Conservation (phyloP, 1,139 yeast species). For the Pichia sp. region DNA sequence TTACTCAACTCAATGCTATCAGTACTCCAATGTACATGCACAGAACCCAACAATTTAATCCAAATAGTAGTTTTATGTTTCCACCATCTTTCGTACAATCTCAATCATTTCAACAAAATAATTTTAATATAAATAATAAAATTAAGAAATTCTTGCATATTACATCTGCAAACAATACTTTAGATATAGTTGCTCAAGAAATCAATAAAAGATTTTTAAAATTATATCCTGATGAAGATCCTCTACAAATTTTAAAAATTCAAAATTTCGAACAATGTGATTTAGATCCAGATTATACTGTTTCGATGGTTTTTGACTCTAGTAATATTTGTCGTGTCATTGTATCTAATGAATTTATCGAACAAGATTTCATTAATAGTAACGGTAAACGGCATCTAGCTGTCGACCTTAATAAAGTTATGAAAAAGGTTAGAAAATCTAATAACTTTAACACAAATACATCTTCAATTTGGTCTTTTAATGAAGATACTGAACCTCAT, state of each 20-base stretch:
- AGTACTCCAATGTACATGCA: slow-evolving; percentile 13
- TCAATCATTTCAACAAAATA: slow-evolving; percentile 6
- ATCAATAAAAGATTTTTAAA: slow-evolving; percentile 46
- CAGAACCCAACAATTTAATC: slow-evolving; percentile 6
- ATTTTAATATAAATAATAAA: slow-evolving; percentile 6
- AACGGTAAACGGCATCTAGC: slow-evolving; percentile 23
- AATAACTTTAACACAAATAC: neutral
- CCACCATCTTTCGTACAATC: no score
- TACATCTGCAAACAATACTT: slow-evolving; percentile 40
- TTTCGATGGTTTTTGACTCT: slow-evolving; percentile 54
- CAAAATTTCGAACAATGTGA: slow-evolving; percentile 67
- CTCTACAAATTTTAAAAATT: slow-evolving; percentile 46
- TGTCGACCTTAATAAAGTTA: slow-evolving; percentile 21
- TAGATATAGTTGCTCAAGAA: slow-evolving; percentile 46
- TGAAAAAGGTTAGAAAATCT: slow-evolving; percentile 19
- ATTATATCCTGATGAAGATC: slow-evolving; percentile 56
- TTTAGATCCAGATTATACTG: slow-evolving; percentile 66
- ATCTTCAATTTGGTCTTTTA: slow-evolving; percentile 20
- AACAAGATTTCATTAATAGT: slow-evolving; percentile 1
- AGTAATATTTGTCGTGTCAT: slow-evolving; percentile 53
- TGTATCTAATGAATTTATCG: slow-evolving; percentile 36
- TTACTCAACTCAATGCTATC: slow-evolving; percentile 6
- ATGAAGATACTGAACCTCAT: neutral
- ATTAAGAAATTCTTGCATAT: slow-evolving; percentile 56
- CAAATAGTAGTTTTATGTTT: slow-evolving; percentile 10